These are phyloP conservation scores for Tremellales sp. DNA, from an alignment of 1,284 basidiomycete species.

Conservation along the genomic window DNA sequence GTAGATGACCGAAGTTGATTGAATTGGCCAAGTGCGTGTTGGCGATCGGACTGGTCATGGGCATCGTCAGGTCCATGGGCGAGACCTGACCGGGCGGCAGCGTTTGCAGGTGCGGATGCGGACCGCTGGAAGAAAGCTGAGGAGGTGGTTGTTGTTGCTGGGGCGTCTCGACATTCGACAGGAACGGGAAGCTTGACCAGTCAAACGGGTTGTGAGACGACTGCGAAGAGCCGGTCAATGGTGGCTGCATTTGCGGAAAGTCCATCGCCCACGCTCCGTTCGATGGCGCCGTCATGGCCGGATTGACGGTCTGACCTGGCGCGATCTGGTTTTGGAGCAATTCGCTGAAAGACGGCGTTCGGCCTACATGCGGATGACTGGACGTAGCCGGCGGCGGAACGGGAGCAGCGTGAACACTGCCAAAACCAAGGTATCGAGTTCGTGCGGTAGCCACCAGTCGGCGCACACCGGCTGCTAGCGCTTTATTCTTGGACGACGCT, in stretches of 20 bases:
- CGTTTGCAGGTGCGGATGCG: not conserved
- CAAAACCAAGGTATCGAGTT: not conserved
- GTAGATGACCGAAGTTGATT: not conserved
- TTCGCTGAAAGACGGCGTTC: too few relatives aligned
- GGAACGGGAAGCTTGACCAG: not conserved
- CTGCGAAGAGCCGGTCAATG: not conserved
- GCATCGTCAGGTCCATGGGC: not conserved
- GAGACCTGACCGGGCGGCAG: not conserved
- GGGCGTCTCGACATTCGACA: not conserved
- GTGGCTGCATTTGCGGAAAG: not conserved
- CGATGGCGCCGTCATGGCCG: not conserved
- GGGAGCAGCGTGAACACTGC: not conserved
- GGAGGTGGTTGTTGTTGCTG: not conserved
- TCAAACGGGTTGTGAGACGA: not conserved
- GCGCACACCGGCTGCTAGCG: slow-evolving; percentile 7
- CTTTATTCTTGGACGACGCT: slow-evolving; percentile 13
- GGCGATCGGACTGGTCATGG: not conserved
- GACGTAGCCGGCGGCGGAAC: too few relatives aligned
- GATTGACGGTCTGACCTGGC: not conserved
- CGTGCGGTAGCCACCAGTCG: slow-evolving; percentile 5
- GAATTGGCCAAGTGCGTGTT: not conserved
- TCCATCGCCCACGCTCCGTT: not conserved
- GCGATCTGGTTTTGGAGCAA: not conserved
- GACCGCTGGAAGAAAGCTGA: not conserved
- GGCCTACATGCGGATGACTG: not conserved